Percentiles rank a stretch among this genome's conserved stretches.
Evolutionary conservation across 192 early-diverging fungal genomes (phyloP).

Genomic region (Pilobolus umbonatus): DNA sequence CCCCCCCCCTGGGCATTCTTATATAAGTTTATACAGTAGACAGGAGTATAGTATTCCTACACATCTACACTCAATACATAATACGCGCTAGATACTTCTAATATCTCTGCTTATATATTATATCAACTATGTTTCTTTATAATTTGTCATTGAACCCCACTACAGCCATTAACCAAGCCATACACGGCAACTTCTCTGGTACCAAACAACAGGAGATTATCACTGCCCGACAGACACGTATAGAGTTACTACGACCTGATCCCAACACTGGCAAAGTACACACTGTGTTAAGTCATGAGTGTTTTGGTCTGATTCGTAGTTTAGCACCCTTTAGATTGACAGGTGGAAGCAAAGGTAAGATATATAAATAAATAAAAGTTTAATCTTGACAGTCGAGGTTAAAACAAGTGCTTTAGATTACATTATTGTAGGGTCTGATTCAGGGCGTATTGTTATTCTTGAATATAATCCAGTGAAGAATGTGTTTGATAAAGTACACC

Average conservation of each 20-base stretch:
- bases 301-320: slow-evolving; percentile 85
- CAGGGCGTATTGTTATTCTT: slow-evolving; percentile 82
- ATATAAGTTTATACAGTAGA: too few relatives aligned
- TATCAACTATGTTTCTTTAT: slow-evolving; percentile 74
- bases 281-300: slow-evolving; percentile 62
- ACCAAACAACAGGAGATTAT: slow-evolving; percentile 86
- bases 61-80: too few relatives aligned
- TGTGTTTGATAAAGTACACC: slow-evolving; percentile 75
- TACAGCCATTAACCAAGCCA: slow-evolving; percentile 69
- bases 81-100: too few relatives aligned
- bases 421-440: slow-evolving; percentile 86
- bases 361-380: not conserved
- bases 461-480: slow-evolving; percentile 79
- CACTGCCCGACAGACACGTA: slow-evolving; percentile 61
- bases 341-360: slow-evolving; percentile 79
- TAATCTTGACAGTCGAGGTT: not conserved
- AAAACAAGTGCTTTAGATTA: slow-evolving; percentile 59
- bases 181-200: slow-evolving; percentile 91
- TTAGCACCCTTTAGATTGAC: slow-evolving; percentile 83
- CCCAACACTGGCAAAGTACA: slow-evolving; percentile 75
- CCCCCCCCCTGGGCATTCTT: too few relatives aligned
- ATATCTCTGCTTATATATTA: too few relatives aligned
- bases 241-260: slow-evolving; percentile 83
- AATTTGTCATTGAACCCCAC: slow-evolving; percentile 85
- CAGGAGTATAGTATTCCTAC: too few relatives aligned